Evolutionary conservation across 352 stramenopile genomes (phyloP).

Genomic region (Phytopythium boreale): DNA sequence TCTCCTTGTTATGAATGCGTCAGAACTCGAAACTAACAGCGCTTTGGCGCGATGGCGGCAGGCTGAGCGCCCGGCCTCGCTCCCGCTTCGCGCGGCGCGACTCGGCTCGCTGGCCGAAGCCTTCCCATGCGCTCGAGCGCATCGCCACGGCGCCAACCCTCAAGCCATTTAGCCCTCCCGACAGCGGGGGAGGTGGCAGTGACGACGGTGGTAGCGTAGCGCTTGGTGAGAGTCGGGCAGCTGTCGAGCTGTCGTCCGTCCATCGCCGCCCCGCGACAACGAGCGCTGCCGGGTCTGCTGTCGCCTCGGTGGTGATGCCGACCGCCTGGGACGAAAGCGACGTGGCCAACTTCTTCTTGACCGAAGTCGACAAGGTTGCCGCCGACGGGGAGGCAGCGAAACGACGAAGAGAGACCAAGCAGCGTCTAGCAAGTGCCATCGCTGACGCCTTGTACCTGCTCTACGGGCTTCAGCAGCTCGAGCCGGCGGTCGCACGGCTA

Average conservation of each 20-base stretch:
- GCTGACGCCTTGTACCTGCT: constrained; percentile 46
- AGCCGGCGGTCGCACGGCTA: constrained; percentile 31
- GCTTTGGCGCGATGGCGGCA: background rate
- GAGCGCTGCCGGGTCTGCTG: background rate
- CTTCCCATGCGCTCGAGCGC: constrained; percentile 28
- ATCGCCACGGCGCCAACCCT: constrained; percentile 24
- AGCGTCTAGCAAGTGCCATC: constrained; percentile 32
- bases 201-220: background rate
- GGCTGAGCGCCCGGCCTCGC: constrained; percentile 41
- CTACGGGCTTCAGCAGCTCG: constrained; percentile 39
- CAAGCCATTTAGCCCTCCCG: constrained; percentile 1
- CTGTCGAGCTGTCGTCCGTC: background rate
- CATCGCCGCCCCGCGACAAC: background rate
- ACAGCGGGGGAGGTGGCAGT: background rate
- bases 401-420: constrained; percentile 13
- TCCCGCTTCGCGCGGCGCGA: constrained; percentile 57
- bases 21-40: background rate
- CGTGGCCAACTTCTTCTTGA: constrained; percentile 69
- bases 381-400: constrained; percentile 13
- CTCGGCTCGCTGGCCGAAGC: constrained; percentile 16
- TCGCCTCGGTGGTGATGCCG: background rate
- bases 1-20: background rate
- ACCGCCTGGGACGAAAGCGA: constrained; percentile 31
- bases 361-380: constrained; percentile 44
- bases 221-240: background rate